Evolutionary conservation across 768 basidiomycete species (phyloP).

Genomic region (Lyophyllum decastes): DNA sequence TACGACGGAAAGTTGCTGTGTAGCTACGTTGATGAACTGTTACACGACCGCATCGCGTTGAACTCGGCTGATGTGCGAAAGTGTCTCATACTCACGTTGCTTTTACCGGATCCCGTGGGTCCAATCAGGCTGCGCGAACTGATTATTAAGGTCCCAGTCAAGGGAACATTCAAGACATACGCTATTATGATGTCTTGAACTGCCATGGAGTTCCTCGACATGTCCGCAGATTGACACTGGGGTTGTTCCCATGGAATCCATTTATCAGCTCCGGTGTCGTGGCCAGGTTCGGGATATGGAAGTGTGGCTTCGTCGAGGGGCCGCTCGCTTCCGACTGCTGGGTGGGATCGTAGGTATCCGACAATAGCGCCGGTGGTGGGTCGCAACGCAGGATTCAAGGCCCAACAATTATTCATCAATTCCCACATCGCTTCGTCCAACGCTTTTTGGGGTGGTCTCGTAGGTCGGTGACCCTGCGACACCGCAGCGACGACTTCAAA

Average conservation of each 20-base stretch:
- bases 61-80: not conserved
- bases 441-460: not conserved
- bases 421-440: slow-evolving; percentile 7
- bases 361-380: slow-evolving; percentile 2
- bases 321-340: not conserved
- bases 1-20: not conserved
- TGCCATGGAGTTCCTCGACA: not conserved
- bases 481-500: slow-evolving; percentile 6
- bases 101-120: slow-evolving; percentile 30
- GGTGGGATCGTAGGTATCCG: not conserved
- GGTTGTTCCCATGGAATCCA: no score
- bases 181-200: slow-evolving; percentile 19
- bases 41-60: no score
- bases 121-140: slow-evolving; percentile 24
- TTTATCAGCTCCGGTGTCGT: no score
- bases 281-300: not conserved
- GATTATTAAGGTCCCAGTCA: not conserved
- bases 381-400: not conserved
- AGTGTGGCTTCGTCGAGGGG: not conserved
- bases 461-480: not conserved
- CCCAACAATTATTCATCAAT: slow-evolving; percentile 9
- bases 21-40: slow-evolving; percentile 26
- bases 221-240: not conserved
- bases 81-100: slow-evolving; percentile 21
- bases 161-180: slow-evolving; percentile 4